Percentiles rank a stretch among this genome's conserved stretches.
Conservation (phyloP, 179 eudicot genomes). For the Spergularia azorica region DNA sequence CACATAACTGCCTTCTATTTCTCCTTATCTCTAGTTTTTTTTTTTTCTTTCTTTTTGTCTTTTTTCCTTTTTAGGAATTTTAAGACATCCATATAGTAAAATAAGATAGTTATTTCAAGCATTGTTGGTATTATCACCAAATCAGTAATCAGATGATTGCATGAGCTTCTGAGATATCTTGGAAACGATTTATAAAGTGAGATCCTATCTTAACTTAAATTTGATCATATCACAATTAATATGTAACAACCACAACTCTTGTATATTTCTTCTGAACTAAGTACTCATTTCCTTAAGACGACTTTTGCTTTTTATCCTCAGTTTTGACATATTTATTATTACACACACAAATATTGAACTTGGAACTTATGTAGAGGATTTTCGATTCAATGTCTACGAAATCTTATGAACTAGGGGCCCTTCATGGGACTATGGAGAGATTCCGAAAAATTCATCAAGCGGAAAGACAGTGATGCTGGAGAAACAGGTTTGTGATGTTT, state of each 20-base stretch:
- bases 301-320: not conserved
- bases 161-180: not conserved
- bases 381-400: slow-evolving; percentile 19
- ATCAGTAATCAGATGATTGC: not conserved
- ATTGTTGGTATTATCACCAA: not conserved
- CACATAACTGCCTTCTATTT: not conserved
- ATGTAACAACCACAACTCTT: not conserved
- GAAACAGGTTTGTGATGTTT: slow-evolving; percentile 57
- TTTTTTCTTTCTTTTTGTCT: too few species aligned
- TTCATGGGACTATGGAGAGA: slow-evolving; percentile 48
- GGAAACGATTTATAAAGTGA: not conserved
- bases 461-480: slow-evolving; percentile 88
- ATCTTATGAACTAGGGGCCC: slow-evolving; percentile 13
- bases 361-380: slow-evolving; percentile 11
- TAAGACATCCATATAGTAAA: too few species aligned
- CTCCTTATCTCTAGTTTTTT: not conserved
- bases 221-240: not conserved
- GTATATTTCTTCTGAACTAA: not conserved
- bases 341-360: not conserved
- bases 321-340: not conserved
- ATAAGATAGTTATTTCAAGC: not conserved
- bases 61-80: too few species aligned
- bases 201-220: not conserved
- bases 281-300: not conserved
- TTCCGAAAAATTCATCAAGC: slow-evolving; percentile 58